Conservation (phyloP, 2,329 filamentous ascomycete species). For the Aspergillus alliaceus region DNA sequence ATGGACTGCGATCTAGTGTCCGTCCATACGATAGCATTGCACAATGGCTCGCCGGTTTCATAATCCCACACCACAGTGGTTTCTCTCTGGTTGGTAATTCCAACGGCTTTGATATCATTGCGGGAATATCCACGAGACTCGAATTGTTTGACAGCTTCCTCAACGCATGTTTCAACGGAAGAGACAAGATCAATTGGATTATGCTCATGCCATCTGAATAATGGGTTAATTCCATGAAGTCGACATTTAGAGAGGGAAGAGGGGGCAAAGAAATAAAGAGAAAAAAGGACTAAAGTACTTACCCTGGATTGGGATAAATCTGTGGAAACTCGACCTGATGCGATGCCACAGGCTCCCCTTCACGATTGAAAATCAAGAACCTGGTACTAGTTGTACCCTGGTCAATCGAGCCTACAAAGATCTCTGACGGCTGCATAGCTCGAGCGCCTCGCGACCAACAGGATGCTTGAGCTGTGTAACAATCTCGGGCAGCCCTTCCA, state of each 20-base stretch:
- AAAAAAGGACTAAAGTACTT: slow-evolving; percentile 35
- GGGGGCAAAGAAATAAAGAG: neutral
- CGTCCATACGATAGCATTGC: slow-evolving; percentile 87
- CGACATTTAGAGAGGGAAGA: neutral
- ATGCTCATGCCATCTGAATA: slow-evolving; percentile 79
- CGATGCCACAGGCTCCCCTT: slow-evolving; percentile 73
- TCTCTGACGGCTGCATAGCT: slow-evolving; percentile 26
- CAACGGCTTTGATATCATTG: slow-evolving; percentile 69
- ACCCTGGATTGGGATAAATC: slow-evolving; percentile 82
- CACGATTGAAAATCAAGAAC: slow-evolving; percentile 83
- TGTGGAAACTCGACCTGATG: slow-evolving; percentile 87
- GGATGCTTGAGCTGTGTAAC: neutral
- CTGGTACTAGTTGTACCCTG: slow-evolving; percentile 86
- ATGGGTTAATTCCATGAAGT: neutral
- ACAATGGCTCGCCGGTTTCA: slow-evolving; percentile 73
- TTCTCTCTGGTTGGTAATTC: slow-evolving; percentile 89
- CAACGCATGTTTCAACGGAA: slow-evolving; percentile 76
- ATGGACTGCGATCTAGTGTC: slow-evolving; percentile 77
- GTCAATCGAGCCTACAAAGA: slow-evolving; percentile 81
- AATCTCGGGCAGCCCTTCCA: neutral
- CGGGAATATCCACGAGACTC: slow-evolving; percentile 63
- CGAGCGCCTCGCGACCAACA: neutral
- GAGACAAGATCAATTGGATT: slow-evolving; percentile 72
- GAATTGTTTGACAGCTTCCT: slow-evolving; percentile 70
- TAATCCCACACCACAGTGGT: slow-evolving; percentile 84